Base-by-base conservation (phyloP, 257 asterid genomes). In the Pogostemon cablin region DNA sequence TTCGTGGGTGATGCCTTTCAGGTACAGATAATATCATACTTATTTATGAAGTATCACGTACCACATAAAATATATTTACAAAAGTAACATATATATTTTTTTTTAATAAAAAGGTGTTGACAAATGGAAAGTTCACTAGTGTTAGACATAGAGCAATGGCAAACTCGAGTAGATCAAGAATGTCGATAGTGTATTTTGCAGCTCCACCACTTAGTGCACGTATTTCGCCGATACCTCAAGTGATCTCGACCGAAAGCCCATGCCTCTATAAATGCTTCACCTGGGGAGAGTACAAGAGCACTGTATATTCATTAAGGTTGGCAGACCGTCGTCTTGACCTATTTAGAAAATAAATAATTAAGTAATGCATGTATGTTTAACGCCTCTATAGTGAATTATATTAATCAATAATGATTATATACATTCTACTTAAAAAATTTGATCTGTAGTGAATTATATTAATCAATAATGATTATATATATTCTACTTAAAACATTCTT, bases 171-270 rank as follows among this genome's bases (percentile, higher is more conserved):
- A 84, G 77, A 43, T n/a, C 85, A 0, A 78, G 97, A 65, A 82
- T 79, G 85, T 90, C 97, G 1, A 85, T 85, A 61, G 82, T 86
- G 83, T 90, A 79, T 52, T 90, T 90, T 25, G 97, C 93, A 0
- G 96, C 96, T 1, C 97, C 95, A 3, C 42, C 92, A 0, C 76
- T 81, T 12, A 41, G 53, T 34, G 81, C 92, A 0, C 53, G 80
- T 73, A 75, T 86, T 9, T 67, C 77, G 9, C 87, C 96, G 0
- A 57, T 79, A 12, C 80, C 86, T 0, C 65, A 75, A 7, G 3
- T 75, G 67, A 79, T 78, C 8, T 72, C 80, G 0, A 11, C 0
- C 0, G 48, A 72, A 0, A 74, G 6, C n/a, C 80, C 72, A 3
- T 38, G 75, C 37, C 49, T 81, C 0, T 90, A 90, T 32, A 73